A percentile compares a stretch with the other conserved stretches of the same genome.
phyloP scores from a whole-genome alignment of 177 flowering plant species.

The Vitis hybrid region DNA sequence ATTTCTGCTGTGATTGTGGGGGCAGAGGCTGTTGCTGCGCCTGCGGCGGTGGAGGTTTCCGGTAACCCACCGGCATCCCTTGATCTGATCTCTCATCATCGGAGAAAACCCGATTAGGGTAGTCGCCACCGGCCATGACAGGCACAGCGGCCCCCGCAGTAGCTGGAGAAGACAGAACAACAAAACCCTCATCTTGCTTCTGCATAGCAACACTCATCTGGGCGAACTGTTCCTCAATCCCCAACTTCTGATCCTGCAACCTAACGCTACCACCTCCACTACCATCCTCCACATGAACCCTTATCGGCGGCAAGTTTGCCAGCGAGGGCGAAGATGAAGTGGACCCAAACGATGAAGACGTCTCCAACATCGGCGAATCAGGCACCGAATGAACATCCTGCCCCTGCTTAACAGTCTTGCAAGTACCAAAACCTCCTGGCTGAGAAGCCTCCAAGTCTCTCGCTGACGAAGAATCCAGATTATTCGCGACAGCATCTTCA shows the following conservation, averaged over 20 bases:
- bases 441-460: slow-evolving; percentile 24
- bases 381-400: slow-evolving; percentile 59
- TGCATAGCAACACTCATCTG: slow-evolving; percentile 39
- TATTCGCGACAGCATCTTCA: slow-evolving; percentile 24
- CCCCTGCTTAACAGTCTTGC: slow-evolving; percentile 22
- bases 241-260: slow-evolving; percentile 29
- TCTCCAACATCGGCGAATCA: slow-evolving; percentile 61
- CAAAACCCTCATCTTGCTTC: slow-evolving; percentile 46
- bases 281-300: slow-evolving; percentile 45
- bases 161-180: slow-evolving; percentile 38
- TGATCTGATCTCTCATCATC: slow-evolving; percentile 80
- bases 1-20: slow-evolving; percentile 31
- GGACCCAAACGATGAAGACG: slow-evolving; percentile 61
- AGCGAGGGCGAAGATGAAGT: slow-evolving; percentile 53
- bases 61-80: slow-evolving; percentile 36
- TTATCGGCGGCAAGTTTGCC: slow-evolving; percentile 50
- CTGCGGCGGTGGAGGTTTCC: slow-evolving; percentile 36
- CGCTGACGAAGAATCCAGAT: slow-evolving; percentile 5
- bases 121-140: slow-evolving; percentile 32
- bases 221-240: slow-evolving; percentile 61
- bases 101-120: slow-evolving; percentile 40
- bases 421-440: slow-evolving; percentile 7
- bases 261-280: slow-evolving; percentile 16
- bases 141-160: slow-evolving; percentile 20
- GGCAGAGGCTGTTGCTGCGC: slow-evolving; percentile 21